phyloP scores from a whole-genome alignment of 2,329 filamentous ascomycete genomes.

The Dactylella cylindrospora region DNA sequence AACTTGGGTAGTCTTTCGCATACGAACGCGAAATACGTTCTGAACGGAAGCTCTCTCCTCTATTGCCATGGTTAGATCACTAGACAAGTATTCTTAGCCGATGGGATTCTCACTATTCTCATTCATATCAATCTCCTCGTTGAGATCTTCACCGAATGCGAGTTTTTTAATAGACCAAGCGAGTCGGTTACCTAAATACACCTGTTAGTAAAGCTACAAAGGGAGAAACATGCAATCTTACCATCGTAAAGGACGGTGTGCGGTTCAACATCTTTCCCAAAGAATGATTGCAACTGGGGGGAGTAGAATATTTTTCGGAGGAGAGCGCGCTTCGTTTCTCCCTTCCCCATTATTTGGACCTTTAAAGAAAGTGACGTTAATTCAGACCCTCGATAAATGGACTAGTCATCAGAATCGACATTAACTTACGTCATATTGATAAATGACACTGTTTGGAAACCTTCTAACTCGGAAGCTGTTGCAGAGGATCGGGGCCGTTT shows the following conservation, averaged over 20 bases:
- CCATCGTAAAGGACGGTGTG: constrained; percentile 48
- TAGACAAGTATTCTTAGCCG: constrained; percentile 47
- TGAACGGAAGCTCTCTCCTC: too few relatives aligned
- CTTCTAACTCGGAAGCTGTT: constrained; percentile 73
- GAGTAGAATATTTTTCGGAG: constrained; percentile 77
- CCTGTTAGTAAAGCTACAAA: constrained; percentile 45
- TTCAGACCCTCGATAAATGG: constrained; percentile 1
- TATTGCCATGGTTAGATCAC: too few relatives aligned
- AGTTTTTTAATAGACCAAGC: constrained; percentile 67
- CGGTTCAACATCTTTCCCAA: constrained; percentile 55
- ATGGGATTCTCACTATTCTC: constrained; percentile 58
- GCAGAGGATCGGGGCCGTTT: constrained; percentile 55
- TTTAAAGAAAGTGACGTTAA: constrained; percentile 16
- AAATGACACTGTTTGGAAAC: constrained; percentile 65
- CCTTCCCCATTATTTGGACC: constrained; percentile 54
- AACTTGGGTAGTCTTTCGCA: constrained; percentile 68
- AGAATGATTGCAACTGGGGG: constrained; percentile 59
- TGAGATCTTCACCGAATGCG: constrained; percentile 57
- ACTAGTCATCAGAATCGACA: not conserved
- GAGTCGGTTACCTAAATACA: constrained; percentile 66
- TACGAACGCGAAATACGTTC: constrained; percentile 63
- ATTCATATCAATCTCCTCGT: constrained; percentile 71
- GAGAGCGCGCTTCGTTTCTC: constrained; percentile 65
- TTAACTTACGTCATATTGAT: constrained; percentile 78
- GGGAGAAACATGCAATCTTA: constrained; percentile 10